Conservation (phyloP, 179 eudicot species). For the Heliamphora pulchella region DNA sequence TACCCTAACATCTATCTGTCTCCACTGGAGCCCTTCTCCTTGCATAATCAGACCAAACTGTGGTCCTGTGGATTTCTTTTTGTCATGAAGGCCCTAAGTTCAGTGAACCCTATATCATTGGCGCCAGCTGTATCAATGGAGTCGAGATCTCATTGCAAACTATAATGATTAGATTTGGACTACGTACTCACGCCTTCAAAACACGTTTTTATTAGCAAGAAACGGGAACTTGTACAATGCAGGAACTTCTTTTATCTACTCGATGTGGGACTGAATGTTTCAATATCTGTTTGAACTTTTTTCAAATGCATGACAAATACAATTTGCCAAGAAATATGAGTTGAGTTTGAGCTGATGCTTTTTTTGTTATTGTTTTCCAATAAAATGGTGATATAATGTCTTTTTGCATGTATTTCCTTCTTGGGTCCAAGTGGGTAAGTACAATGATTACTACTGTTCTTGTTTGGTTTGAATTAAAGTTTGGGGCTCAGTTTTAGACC, state of each 20-base stretch:
- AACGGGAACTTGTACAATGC: background rate
- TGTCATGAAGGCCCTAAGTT: background rate
- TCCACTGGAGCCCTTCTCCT: background rate
- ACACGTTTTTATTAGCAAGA: background rate
- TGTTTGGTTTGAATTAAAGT: background rate
- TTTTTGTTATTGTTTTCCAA: background rate
- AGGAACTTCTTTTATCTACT: background rate
- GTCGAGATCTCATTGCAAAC: background rate
- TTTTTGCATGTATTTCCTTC: background rate
- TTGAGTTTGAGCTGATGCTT: background rate
- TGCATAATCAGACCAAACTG: slow-evolving; percentile 3
- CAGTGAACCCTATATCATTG: slow-evolving; percentile 1
- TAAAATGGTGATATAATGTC: slow-evolving; percentile 2
- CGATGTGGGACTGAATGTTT: too few relatives aligned
- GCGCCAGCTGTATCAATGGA: slow-evolving; percentile 8
- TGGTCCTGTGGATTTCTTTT: slow-evolving; percentile 10
- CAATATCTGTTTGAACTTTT: too few relatives aligned
- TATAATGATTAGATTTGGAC: background rate
- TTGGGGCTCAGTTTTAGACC: background rate
- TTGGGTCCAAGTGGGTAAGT: background rate
- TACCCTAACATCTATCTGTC: background rate
- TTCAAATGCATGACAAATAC: background rate
- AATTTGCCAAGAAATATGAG: background rate
- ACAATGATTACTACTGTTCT: background rate
- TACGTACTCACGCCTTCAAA: background rate